A percentile compares a stretch with the other conserved stretches of the same genome.
Evolutionary conservation across 2,329 filamentous ascomycete genomes (phyloP).

Genomic region (Colletotrichum spinosum): DNA sequence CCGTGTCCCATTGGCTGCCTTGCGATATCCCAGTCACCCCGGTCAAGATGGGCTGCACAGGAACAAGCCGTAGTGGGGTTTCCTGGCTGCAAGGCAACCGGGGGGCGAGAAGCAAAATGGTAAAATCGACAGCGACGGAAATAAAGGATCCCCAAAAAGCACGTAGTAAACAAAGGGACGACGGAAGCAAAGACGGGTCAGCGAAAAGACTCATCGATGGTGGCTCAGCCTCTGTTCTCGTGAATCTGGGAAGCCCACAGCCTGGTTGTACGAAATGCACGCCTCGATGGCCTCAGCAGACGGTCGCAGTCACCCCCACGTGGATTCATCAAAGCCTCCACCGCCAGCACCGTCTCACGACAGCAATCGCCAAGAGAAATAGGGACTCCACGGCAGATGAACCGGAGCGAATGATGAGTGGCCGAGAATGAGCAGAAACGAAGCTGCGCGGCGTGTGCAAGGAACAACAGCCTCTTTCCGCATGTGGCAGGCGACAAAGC

Average conservation of each 20-base stretch:
- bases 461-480: conserved; percentile 7
- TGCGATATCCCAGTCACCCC: too few species aligned
- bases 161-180: too few species aligned
- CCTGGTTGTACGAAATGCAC: not conserved
- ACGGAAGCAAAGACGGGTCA: too few species aligned
- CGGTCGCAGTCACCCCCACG: not conserved
- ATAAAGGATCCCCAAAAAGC: too few species aligned
- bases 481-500: conserved; percentile 18
- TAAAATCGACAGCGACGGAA: too few species aligned
- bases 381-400: not conserved
- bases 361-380: not conserved
- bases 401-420: not conserved
- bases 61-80: too few species aligned
- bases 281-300: not conserved
- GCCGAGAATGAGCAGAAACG: not conserved
- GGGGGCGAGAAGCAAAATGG: too few species aligned
- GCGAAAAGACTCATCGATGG: not conserved
- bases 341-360: not conserved
- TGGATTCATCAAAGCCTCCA: not conserved
- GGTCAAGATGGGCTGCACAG: too few species aligned
- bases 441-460: not conserved
- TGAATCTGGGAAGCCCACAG: not conserved
- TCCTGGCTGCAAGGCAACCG: too few species aligned
- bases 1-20: too few species aligned
- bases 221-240: not conserved